Evolutionary conservation across 441 rosid species (phyloP), one percentile per base, ranked within the genome.

Genomic region (Iberis amara): DNA sequence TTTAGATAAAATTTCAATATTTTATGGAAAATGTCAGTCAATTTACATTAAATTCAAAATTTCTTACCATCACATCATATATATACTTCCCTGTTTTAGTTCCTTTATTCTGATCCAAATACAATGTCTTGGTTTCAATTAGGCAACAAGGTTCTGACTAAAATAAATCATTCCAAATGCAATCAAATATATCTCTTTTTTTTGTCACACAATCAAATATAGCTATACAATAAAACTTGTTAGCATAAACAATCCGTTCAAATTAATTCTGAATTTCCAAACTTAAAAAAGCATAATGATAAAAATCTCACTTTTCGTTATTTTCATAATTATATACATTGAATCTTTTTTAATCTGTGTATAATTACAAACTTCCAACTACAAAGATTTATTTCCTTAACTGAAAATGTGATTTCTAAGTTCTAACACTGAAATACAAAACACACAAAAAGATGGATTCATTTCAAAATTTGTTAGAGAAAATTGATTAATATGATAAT

Each of bases 71-170:
- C 38, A 51, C 3, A 52, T 38, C 18, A 44, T 31, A 10, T 37
- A 12, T 12, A 12, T 50, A 8, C 10, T 57, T 57, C 12, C 48
- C 7, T 52, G 24, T 9, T 14, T 65, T 8, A 36, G 42, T 6
- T 15, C 68, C 21, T 28, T 36, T 6, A 5, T 45, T 24, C 52
- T 27, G 14, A 12, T 38, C 48, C 49, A 51, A n/a, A 45, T 65
- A 49, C 38, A 50, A 1, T 65, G 55, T 18, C 6, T 53, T 57
- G 18, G 32, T 45, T 58, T 46, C 7, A 52, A 32, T 58, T 23
- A 26, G 39, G 70, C 18, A 65, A 57, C 36, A 36, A 43, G 3
- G 2, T 4, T 26, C 41, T 48, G 36, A 41, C 18, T 48, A 27
- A 10, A 15, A 31, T 38, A 31, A 31, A 46, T 46, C 11, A 31